Evolutionary conservation across 495 filamentous ascomycete genomes (phyloP), one percentile per base, ranked within the genome.

Genomic region (Daldinia concentrica): DNA sequence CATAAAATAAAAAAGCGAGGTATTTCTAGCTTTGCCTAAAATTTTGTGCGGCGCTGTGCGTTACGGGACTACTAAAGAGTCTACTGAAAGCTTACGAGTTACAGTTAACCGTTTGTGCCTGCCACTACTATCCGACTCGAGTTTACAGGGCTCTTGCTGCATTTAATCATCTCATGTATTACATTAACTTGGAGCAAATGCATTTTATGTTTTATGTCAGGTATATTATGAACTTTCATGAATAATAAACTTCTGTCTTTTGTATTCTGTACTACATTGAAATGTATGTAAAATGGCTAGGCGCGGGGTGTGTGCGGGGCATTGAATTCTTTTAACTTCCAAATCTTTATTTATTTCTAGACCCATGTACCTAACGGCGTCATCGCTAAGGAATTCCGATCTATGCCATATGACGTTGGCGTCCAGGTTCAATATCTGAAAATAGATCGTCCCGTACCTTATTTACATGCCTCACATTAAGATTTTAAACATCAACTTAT

Each of bases 21-120:
- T 61, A 58, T 58, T 66, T 65, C 55, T 43, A 45, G 60, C 56
- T 72, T 62, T 69, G 61, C 69, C 62, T 68, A 72, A 75, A 65
- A 58, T 63, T 62, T 69, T 69, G 66, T 71, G 71, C 58, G 63
- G 50, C 12, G 26, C 26, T 62, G 48, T 68, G 55, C 50, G 54
- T 48, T 41, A 60, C 51, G 59, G 59, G 59, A 68, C 64, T 43
- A 60, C 58, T 56, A 48, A 60, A 68, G n/a, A 32, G 30, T 32
- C 64, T 17, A 61, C 37, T 70, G 36, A 61, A 61, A 65, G 56
- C 32, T 45, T 45, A 41, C 29, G 30, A 37, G 62, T 62, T 2
- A 7, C 24, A 54, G 57, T 50, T 58, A 34, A 36, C 22, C 27
- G 48, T 41, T 72, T n/a, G 29, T 48, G 8, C 43, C 17, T 48